Percentiles rank a stretch among this genome's conserved stretches.
Evolutionary conservation across 2,329 filamentous ascomycete genomes (phyloP).

Genomic region (Aspergillus ibericus): DNA sequence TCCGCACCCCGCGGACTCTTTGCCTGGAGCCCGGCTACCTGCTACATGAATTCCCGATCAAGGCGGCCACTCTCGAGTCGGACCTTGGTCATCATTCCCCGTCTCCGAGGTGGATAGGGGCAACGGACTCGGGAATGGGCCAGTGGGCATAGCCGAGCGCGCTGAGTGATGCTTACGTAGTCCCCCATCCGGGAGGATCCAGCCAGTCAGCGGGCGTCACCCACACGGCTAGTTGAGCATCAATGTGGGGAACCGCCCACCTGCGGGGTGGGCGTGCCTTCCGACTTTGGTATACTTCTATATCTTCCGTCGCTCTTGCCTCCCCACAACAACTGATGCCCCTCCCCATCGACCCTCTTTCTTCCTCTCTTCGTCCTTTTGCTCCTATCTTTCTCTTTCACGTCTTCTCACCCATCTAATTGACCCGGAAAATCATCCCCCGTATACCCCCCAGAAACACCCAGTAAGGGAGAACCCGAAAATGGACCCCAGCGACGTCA

Average conservation of each 20-base stretch:
- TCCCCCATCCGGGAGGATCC: not conserved
- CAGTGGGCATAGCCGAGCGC: slow-evolving; percentile 3
- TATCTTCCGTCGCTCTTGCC: not conserved
- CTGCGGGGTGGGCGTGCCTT: too few species aligned
- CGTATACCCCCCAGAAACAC: not conserved
- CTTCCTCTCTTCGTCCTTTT: not conserved
- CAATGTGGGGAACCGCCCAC: not conserved
- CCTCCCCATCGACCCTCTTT: not conserved
- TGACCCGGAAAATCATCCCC: not conserved
- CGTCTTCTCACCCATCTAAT: too few species aligned
- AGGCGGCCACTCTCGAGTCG: too few species aligned
- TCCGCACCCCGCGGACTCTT: not conserved
- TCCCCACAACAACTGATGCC: not conserved
- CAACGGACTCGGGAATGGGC: not conserved
- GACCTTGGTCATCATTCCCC: not conserved
- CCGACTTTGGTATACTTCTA: not conserved
- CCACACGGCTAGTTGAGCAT: too few species aligned
- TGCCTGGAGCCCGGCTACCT: not conserved
- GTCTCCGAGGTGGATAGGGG: too few species aligned
- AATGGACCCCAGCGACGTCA: slow-evolving; percentile 46
- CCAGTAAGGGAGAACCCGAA: not conserved
- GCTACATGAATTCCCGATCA: not conserved
- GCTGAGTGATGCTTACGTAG: slow-evolving; percentile 6
- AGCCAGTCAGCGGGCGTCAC: not conserved
- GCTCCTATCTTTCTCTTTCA: too few species aligned